These are phyloP conservation scores for Colletotrichum tropicale DNA, from an alignment of 2,329 filamentous ascomycete genomes.

Conservation along the genomic window DNA sequence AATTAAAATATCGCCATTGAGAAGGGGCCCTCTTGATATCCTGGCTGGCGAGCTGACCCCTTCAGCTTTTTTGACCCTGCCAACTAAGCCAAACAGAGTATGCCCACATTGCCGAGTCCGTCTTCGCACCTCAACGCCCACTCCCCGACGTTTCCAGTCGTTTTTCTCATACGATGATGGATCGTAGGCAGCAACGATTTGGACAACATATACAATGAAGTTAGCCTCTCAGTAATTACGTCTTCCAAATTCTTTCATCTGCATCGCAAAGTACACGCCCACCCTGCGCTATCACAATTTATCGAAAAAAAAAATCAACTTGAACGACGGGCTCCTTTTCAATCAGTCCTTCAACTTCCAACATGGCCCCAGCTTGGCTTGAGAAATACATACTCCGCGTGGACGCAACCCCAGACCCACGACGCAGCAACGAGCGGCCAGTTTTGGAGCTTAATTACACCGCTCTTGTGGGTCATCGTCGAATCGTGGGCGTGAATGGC, in stretches of 20 bases:
- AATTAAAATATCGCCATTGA: neutral
- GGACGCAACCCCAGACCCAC: neutral
- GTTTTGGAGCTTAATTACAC: neutral
- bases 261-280: neutral
- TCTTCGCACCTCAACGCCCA: neutral
- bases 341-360: neutral
- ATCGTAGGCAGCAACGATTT: neutral
- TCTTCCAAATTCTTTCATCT: neutral
- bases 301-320: neutral
- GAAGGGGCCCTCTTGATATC: neutral
- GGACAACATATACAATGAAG: neutral
- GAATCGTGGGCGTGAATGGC: neutral
- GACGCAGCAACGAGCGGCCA: neutral
- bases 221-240: neutral
- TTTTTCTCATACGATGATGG: neutral
- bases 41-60: neutral
- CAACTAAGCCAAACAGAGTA: neutral
- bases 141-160: neutral
- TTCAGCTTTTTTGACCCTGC: neutral
- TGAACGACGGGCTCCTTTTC: neutral
- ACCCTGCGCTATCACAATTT: neutral
- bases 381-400: neutral
- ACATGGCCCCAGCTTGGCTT: constrained; percentile 6
- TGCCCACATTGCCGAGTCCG: neutral
- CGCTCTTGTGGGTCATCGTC: neutral